Evolutionary conservation across 495 filamentous ascomycete genomes (phyloP).

Genomic region (Penicillium bovifimosum): DNA sequence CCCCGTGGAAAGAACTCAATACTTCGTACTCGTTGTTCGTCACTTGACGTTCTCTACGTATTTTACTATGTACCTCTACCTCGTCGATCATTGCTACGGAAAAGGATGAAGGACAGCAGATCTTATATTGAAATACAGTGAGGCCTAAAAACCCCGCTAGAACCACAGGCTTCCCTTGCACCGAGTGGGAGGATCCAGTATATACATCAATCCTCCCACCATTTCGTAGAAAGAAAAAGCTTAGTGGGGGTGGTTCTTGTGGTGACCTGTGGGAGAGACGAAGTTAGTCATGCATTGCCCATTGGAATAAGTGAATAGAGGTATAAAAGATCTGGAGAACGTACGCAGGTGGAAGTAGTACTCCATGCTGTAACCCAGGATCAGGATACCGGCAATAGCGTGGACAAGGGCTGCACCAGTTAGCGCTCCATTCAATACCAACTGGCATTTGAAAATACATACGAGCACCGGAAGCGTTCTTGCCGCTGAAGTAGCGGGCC

Average conservation of each 20-base stretch:
- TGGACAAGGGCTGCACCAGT: conserved; percentile 70
- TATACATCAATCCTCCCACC: conserved; percentile 38
- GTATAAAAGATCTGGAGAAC: conserved; percentile 27
- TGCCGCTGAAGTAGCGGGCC: conserved; percentile 81
- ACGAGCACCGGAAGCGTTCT: conserved; percentile 83
- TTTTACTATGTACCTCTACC: background rate
- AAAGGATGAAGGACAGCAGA: background rate
- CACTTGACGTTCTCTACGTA: background rate
- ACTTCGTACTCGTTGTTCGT: background rate
- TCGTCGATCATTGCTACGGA: background rate
- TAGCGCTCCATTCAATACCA: conserved; percentile 7
- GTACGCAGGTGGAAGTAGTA: conserved; percentile 99
- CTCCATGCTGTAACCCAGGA: conserved; percentile 86
- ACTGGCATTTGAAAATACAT: conserved; percentile 38
- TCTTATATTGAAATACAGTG: conserved; percentile 24
- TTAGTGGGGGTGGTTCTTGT: conserved; percentile 99
- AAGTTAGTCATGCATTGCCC: conserved; percentile 5
- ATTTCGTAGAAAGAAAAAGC: conserved; percentile 19
- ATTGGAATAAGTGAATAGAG: background rate
- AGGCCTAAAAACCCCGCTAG: conserved; percentile 23
- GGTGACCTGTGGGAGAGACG: conserved; percentile 61
- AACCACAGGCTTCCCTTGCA: conserved; percentile 29
- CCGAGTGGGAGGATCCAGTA: conserved; percentile 29
- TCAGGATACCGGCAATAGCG: conserved; percentile 66
- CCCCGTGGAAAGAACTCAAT: background rate